Base-by-base conservation (phyloP, 441 rosid genomes). In the Adansonia madagascariensis region DNA sequence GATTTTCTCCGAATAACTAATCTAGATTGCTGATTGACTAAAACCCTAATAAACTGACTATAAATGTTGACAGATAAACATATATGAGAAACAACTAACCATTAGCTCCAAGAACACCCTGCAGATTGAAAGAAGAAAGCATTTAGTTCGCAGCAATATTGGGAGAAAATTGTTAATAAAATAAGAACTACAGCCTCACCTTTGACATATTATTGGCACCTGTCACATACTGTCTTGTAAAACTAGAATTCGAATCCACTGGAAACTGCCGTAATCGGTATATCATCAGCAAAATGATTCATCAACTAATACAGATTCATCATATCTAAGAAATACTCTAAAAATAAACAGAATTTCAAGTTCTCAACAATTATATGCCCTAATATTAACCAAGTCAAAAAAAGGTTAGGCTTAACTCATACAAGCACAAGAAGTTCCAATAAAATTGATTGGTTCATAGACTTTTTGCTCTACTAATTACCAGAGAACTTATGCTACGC, bases 41-140 rank as follows among this genome's bases (percentile, higher is more conserved):
- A 53, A 43, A 61, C 35, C 59, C 7, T 66, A 43, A 53, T 46
- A 49, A 8, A 74, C 6, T 11, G 20, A 50, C 20, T 41, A 8
- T 62, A 76, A 78, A 61, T 61, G 79, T 78, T 63, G 24, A 55
- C 50, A 44, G 66, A 56, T 22, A 74, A 41, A 39, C 57, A 27
- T 24, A 20, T 49, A 71, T 68, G 75, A 74, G 81, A 64, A 75
- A n/a, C 55, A 35, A 86, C 93, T 86, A 78, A 94, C 98, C 97
- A 65, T 79, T 83, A 63, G 79, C 80, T 78, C 82, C 83, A 77
- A 78, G 81, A n/a, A 81, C 77, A 59, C 78, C 87, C 98, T 94
- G 89, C 89, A 81, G 41, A 81, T 71, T 6, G 24, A 79, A 82
- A 1, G 53, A 77, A 56, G 75, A 77, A 62, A 83, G 77, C 27